Percentiles rank a stretch among this genome's conserved stretches.
phyloP scores from a whole-genome alignment of 1,284 basidiomycete species.

The Irpex lacteus region DNA sequence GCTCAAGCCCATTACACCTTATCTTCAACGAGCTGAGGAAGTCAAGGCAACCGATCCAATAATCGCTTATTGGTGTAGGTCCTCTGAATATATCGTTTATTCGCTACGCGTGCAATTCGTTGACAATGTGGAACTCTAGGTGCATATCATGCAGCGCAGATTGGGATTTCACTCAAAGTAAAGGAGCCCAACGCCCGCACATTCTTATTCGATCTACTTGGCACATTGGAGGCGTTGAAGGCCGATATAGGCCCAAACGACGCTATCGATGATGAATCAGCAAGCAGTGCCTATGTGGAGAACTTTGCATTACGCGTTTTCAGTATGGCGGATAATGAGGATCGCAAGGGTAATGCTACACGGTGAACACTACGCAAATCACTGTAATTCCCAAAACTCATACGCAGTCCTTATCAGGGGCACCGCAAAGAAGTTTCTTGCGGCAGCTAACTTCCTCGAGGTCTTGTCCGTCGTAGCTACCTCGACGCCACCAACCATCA shows the following conservation, averaged over 20 bases:
- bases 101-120: background rate
- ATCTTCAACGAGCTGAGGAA: slow-evolving; percentile 89
- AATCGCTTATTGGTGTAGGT: slow-evolving; percentile 92
- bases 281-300: slow-evolving; percentile 86
- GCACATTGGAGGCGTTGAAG: slow-evolving; percentile 82
- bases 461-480: slow-evolving; percentile 61
- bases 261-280: slow-evolving; percentile 80
- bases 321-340: slow-evolving; percentile 86
- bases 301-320: slow-evolving; percentile 94
- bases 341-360: slow-evolving; percentile 73
- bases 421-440: slow-evolving; percentile 87
- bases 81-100: background rate
- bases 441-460: slow-evolving; percentile 86
- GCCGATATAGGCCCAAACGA: slow-evolving; percentile 72
- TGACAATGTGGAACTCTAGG: slow-evolving; percentile 42
- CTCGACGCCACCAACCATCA: slow-evolving; percentile 15
- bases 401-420: slow-evolving; percentile 40
- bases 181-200: slow-evolving; percentile 60
- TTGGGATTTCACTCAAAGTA: slow-evolving; percentile 73
- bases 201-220: slow-evolving; percentile 76
- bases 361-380: slow-evolving; percentile 43
- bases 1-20: slow-evolving; percentile 70
- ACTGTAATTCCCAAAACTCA: slow-evolving; percentile 1
- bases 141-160: slow-evolving; percentile 87
- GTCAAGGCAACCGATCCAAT: slow-evolving; percentile 79